Evolutionary conservation across 2,329 filamentous ascomycete species (phyloP), one percentile per base, ranked within the genome.

Genomic region (Arthroderma sp.): DNA sequence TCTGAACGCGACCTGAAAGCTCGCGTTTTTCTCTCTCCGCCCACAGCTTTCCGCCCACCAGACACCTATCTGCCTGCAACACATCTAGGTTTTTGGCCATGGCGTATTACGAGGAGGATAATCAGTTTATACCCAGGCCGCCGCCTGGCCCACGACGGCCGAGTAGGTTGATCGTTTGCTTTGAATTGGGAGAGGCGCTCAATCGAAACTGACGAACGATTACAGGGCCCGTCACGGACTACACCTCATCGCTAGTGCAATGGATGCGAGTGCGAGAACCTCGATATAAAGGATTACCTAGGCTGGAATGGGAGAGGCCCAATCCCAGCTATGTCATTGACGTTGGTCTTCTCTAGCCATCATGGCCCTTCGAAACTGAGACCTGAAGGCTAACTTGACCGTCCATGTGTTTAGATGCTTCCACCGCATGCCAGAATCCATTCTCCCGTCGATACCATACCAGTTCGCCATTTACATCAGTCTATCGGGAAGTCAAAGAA

Each of bases 401-500:
- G 28, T 27, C 10, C 15, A 22, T 22, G 15, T 22, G 3, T 32
- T 30, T 56, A 91, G 85, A 89, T 96, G 78, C 72, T 93, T 27
- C 88, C 89, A 2, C 89, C 91, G 1, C 72, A 82, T 37, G 87
- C 85, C 32, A 75, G 85, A 59, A 70, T 80, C 43, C 75, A 80
- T 51, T 80, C 76, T 50, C 80, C 88, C 15, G 86, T 82, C 47
- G 87, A 95, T 61, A 83, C 86, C 1, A 83, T 98, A 38, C 89
- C 91, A 8, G 84, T 86, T n/a, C 89, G 91, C 56, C 88, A 95
- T 60, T 75, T 98, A 36, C 91, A 98, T 61, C 93, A 91, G n/a
- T 96, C 91, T 0, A 76, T 96, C 5, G 96, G 96, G 68, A 98
- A 98, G 61, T 88, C 94, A 58, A 94, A 94, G 59, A 91, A 96